A percentile compares a stretch with the other conserved stretches of the same genome.
phyloP scores from a whole-genome alignment of 257 asterid species.

The Misopates orontium region DNA sequence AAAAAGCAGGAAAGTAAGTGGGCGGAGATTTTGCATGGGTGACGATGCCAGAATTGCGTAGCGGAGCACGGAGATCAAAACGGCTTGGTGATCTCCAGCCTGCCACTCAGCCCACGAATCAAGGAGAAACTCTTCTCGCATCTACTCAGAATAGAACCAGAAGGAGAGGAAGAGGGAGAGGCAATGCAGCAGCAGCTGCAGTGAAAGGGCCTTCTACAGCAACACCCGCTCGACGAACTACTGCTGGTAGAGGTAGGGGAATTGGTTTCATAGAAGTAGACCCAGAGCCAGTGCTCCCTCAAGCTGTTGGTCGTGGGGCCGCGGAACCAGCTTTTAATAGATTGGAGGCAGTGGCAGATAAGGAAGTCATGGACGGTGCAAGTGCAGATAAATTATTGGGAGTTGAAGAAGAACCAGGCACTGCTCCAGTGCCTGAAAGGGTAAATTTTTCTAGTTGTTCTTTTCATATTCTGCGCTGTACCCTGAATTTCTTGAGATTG shows the following conservation, averaged over 20 bases:
- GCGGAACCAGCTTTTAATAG: conserved; percentile 67
- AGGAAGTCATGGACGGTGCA: conserved; percentile 67
- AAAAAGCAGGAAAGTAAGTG: conserved; percentile 37
- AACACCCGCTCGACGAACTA: conserved; percentile 66
- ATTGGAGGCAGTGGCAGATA: conserved; percentile 71
- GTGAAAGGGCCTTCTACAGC: conserved; percentile 87
- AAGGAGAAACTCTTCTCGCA: conserved; percentile 61
- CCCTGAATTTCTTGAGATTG: too few species aligned
- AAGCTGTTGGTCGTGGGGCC: conserved; percentile 64
- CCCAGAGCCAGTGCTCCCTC: conserved; percentile 74
- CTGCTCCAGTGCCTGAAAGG: conserved; percentile 97
- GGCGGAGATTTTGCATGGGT: conserved; percentile 93
- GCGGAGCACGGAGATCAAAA: conserved; percentile 99
- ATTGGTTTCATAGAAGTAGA: conserved; percentile 80
- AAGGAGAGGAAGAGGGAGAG: conserved; percentile 94
- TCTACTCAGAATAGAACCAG: conserved; percentile 81
- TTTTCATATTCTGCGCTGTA: not conserved
- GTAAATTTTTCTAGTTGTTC: conserved; percentile 42
- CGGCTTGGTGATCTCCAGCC: conserved; percentile 99
- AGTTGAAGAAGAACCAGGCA: conserved; percentile 82
- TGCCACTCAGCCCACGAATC: conserved; percentile 66
- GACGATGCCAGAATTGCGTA: conserved; percentile 99
- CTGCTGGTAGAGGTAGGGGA: conserved; percentile 79
- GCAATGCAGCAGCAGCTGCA: conserved; percentile 66
- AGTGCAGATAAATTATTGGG: conserved; percentile 84